phyloP scores from a whole-genome alignment of 116 monocot genomes.

The Dioscorea cayenensis region DNA sequence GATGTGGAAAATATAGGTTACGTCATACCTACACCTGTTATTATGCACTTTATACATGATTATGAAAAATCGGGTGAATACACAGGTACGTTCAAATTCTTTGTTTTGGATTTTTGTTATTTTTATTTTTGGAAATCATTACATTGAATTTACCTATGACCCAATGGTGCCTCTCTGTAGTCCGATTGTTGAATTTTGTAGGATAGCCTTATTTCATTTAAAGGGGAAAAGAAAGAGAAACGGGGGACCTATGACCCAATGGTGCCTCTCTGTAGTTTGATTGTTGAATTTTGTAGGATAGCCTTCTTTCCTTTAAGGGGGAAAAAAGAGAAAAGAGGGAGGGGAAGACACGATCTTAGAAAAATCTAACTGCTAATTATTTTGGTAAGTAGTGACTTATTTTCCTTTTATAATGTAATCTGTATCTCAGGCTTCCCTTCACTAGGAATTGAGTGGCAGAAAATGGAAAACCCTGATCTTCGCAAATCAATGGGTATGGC shows the following conservation, averaged over 20 bases:
- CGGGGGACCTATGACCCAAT: too few relatives aligned
- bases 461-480: constrained; percentile 98
- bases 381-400: background rate
- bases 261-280: background rate
- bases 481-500: constrained; percentile 93
- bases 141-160: too few relatives aligned
- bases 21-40: constrained; percentile 98
- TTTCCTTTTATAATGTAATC: background rate
- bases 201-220: background rate
- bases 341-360: background rate
- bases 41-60: constrained; percentile 87
- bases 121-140: background rate
- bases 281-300: background rate
- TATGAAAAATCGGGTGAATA: constrained; percentile 92
- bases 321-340: too few relatives aligned
- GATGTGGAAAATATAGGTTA: constrained; percentile 99
- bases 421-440: constrained; percentile 75
- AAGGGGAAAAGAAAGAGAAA: too few relatives aligned
- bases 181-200: background rate
- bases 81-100: constrained; percentile 50
- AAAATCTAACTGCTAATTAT: too few relatives aligned
- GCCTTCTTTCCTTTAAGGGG: background rate
- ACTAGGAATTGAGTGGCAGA: constrained; percentile 95
- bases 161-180: too few relatives aligned
- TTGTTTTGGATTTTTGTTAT: background rate